Conservation (phyloP, 2,329 filamentous ascomycete species). For the Capronia americana region DNA sequence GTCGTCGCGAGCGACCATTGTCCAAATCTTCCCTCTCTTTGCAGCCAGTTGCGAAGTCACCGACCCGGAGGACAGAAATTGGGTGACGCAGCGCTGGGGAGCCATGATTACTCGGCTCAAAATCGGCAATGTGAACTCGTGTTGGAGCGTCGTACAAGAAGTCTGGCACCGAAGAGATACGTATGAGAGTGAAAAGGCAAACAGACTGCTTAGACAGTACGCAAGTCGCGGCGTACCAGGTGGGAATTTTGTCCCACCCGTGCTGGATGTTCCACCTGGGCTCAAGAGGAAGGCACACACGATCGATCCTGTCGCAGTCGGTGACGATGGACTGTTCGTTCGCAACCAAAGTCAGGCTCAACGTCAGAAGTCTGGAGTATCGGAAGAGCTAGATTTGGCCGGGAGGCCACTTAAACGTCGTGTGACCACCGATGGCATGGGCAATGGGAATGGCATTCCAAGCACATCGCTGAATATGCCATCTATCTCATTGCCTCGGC, state of each 20-base stretch:
- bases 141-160: slow-evolving; percentile 68
- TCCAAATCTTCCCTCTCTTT: slow-evolving; percentile 73
- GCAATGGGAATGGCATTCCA: slow-evolving; percentile 2
- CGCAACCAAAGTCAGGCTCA: slow-evolving; percentile 9
- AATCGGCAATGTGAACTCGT: slow-evolving; percentile 71
- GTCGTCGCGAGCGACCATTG: slow-evolving; percentile 67
- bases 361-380: slow-evolving; percentile 1
- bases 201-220: slow-evolving; percentile 43
- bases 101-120: slow-evolving; percentile 67
- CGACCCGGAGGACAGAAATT: slow-evolving; percentile 65
- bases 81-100: slow-evolving; percentile 68
- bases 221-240: slow-evolving; percentile 53
- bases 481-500: slow-evolving; percentile 19
- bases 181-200: slow-evolving; percentile 53
- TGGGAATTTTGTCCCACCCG: slow-evolving; percentile 32
- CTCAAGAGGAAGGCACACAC: slow-evolving; percentile 32
- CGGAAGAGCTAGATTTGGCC: slow-evolving; percentile 15
- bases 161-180: slow-evolving; percentile 70
- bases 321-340: slow-evolving; percentile 16
- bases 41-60: slow-evolving; percentile 70
- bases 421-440: slow-evolving; percentile 19
- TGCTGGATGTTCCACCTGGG: slow-evolving; percentile 32
- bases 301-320: slow-evolving; percentile 9
- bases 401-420: slow-evolving; percentile 25
- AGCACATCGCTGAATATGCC: slow-evolving; percentile 6